Conservation (phyloP, 2,329 filamentous ascomycete genomes). For the Apiospora phragmitis region DNA sequence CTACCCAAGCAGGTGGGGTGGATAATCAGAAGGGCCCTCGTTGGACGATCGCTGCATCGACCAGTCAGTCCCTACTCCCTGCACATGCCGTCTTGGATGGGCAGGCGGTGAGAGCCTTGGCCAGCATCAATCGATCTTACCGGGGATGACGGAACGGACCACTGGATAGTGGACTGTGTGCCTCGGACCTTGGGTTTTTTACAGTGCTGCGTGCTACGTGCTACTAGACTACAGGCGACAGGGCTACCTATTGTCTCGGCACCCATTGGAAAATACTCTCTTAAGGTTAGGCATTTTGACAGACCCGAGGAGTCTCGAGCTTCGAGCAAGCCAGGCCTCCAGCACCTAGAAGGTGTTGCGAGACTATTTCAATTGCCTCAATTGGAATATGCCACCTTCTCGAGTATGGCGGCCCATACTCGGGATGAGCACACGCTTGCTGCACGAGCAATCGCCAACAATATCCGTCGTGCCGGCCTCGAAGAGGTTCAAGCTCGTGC, state of each 20-base stretch:
- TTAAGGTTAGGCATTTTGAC: neutral
- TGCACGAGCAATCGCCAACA: constrained; percentile 9
- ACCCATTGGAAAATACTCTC: neutral
- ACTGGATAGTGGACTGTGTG: neutral
- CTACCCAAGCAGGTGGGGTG: neutral
- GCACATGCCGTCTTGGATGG: neutral
- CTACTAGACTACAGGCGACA: neutral
- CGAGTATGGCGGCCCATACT: constrained; percentile 14
- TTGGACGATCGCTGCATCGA: too few relatives aligned
- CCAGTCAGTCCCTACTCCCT: neutral
- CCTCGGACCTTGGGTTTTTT: neutral
- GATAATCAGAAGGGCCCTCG: too few relatives aligned
- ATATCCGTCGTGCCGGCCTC: constrained; percentile 17
- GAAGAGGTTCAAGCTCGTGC: neutral
- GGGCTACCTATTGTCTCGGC: neutral
- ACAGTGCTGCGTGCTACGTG: neutral
- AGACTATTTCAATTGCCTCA: neutral
- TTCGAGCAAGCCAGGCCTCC: neutral
- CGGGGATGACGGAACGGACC: neutral
- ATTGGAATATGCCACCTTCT: constrained; percentile 13
- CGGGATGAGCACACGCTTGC: constrained; percentile 13
- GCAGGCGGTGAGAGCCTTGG: neutral
- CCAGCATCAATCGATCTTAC: neutral
- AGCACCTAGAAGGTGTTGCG: neutral
- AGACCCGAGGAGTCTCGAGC: neutral